Evolutionary conservation across 257 asterid species (phyloP).

Genomic region (Eustoma russellianum): DNA sequence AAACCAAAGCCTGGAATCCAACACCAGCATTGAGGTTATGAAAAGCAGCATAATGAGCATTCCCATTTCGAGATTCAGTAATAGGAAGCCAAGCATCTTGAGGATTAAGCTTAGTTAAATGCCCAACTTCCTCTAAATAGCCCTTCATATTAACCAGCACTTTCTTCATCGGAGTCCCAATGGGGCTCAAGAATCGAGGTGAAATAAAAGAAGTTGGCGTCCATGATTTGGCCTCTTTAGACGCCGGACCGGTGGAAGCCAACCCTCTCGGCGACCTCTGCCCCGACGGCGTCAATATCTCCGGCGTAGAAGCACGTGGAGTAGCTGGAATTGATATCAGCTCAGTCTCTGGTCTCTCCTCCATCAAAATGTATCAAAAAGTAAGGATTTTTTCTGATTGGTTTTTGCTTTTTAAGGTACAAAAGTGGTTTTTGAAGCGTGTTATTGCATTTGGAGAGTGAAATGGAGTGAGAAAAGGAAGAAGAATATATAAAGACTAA

Average conservation of each 20-base stretch:
- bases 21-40: constrained; percentile 95
- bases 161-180: constrained; percentile 96
- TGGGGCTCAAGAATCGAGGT: constrained; percentile 91
- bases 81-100: constrained; percentile 99
- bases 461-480: constrained; percentile 8
- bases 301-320: constrained; percentile 97
- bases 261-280: constrained; percentile 69
- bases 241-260: constrained; percentile 25
- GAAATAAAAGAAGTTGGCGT: constrained; percentile 94
- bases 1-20: constrained; percentile 86
- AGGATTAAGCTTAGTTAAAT: constrained; percentile 87
- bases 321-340: constrained; percentile 95
- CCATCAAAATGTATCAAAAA: constrained; percentile 28
- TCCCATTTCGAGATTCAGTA: constrained; percentile 94
- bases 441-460: not conserved
- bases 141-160: constrained; percentile 89
- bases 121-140: constrained; percentile 91
- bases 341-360: constrained; percentile 93
- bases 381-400: not conserved
- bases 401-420: not conserved
- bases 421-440: not conserved
- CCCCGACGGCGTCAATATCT: constrained; percentile 83
- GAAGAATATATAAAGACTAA: constrained; percentile 11
- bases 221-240: constrained; percentile 71
- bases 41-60: constrained; percentile 92